phyloP scores from a whole-genome alignment of 1,139 yeast species.

The Casaregolazyma lundiana region DNA sequence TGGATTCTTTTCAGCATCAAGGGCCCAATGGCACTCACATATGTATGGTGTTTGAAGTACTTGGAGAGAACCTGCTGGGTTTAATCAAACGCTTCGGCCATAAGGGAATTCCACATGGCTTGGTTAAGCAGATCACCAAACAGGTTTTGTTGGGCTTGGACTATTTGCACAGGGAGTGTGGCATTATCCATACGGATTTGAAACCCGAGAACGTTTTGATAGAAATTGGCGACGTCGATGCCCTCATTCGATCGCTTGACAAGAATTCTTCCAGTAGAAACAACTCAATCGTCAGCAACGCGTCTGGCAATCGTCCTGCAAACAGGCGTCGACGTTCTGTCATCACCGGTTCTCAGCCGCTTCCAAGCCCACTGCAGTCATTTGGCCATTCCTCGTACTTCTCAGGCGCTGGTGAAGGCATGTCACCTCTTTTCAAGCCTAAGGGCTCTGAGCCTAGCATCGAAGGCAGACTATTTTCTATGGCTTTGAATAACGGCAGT shows the following conservation, averaged over 20 bases:
- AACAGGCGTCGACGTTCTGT: conserved; percentile 58
- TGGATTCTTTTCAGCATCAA: conserved; percentile 69
- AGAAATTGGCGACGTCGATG: conserved; percentile 74
- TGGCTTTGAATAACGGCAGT: conserved; percentile 9
- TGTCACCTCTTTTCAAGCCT: not conserved
- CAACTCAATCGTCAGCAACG: not conserved
- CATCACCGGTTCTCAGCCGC: conserved; percentile 81
- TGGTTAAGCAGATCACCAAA: conserved; percentile 76
- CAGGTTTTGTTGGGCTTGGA: conserved; percentile 74
- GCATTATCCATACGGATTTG: conserved; percentile 86
- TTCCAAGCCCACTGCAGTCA: conserved; percentile 63
- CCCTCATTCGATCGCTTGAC: conserved; percentile 43
- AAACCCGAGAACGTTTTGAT: conserved; percentile 87
- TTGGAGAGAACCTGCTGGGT: conserved; percentile 76
- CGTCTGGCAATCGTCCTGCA: not conserved
- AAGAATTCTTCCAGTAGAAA: conserved; percentile 11
- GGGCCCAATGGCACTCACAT: conserved; percentile 83
- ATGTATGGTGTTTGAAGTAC: conserved; percentile 85
- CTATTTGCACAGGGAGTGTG: conserved; percentile 77
- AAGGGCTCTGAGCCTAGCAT: conserved; percentile 11
- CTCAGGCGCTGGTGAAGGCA: not conserved
- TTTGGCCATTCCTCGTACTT: not conserved
- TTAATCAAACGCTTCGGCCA: conserved; percentile 61
- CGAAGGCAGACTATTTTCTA: conserved; percentile 23
- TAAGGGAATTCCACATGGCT: conserved; percentile 66